Conservation (phyloP, 495 filamentous ascomycete genomes). For the Penicillium bovifimosum region DNA sequence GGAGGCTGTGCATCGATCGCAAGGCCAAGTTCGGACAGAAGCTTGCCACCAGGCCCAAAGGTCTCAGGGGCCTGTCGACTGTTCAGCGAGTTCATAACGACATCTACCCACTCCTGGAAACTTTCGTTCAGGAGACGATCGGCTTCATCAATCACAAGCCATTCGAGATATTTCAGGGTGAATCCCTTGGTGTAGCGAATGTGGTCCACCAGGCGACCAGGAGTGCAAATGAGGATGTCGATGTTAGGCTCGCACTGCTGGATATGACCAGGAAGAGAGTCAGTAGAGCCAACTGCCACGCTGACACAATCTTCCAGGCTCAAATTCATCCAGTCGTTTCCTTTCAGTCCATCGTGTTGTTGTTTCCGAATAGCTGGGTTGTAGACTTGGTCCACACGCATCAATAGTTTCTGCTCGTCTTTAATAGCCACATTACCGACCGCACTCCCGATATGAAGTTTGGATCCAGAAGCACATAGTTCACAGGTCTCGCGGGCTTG, state of each 20-base stretch:
- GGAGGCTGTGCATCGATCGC: conserved; percentile 39
- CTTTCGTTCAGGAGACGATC: conserved; percentile 86
- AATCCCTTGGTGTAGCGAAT: conserved; percentile 78
- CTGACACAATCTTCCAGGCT: conserved; percentile 40
- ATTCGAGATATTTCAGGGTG: conserved; percentile 64
- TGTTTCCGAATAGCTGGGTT: conserved; percentile 47
- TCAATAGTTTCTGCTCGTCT: conserved; percentile 64
- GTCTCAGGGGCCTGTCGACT: conserved; percentile 42
- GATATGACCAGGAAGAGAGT: conserved; percentile 55
- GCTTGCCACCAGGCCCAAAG: conserved; percentile 41
- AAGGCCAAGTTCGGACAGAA: conserved; percentile 33
- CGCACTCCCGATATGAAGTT: conserved; percentile 71
- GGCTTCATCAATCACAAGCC: conserved; percentile 91
- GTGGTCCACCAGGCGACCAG: conserved; percentile 89
- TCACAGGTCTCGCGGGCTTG: conserved; percentile 73
- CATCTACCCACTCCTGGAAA: conserved; percentile 85
- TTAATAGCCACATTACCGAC: conserved; percentile 72
- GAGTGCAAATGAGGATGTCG: conserved; percentile 88
- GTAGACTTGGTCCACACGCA: conserved; percentile 57
- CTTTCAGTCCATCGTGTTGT: conserved; percentile 33
- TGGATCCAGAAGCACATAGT: conserved; percentile 56
- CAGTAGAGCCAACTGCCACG: conserved; percentile 34
- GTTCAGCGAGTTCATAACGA: conserved; percentile 62
- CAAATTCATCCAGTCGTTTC: conserved; percentile 46
- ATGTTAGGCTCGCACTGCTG: conserved; percentile 60